phyloP scores from a whole-genome alignment of 192 early-diverging fungal genomes.

The Podila clonocystis region DNA sequence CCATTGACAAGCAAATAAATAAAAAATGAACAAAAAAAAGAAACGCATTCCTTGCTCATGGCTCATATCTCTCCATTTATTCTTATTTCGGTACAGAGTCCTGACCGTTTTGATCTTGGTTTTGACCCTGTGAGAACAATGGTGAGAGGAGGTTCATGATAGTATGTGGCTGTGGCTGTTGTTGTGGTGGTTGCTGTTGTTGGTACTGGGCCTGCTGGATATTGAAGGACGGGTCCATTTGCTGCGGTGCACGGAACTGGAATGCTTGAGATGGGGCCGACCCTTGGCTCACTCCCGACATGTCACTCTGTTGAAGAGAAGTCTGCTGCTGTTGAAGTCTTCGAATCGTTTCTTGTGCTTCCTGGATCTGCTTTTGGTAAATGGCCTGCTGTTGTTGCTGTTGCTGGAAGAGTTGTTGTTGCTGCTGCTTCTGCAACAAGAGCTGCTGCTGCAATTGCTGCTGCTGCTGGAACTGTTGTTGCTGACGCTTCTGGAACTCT shows the following conservation, averaged over 20 bases:
- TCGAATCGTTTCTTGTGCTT: constrained; percentile 41
- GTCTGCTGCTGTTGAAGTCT: constrained; percentile 43
- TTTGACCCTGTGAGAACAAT: constrained; percentile 19
- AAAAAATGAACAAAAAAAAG: no score
- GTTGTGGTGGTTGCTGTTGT: constrained; percentile 12
- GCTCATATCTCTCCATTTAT: no score
- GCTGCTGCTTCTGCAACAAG: constrained; percentile 35
- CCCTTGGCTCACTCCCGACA: neutral
- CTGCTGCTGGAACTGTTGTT: constrained; percentile 31
- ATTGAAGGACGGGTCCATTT: constrained; percentile 17
- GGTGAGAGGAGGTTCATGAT: constrained; percentile 26
- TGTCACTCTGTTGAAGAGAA: constrained; percentile 25
- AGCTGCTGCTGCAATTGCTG: constrained; percentile 21
- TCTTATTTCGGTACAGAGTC: constrained; percentile 13
- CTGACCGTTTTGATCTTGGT: constrained; percentile 13
- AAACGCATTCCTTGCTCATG: no score
- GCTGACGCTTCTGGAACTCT: constrained; percentile 43
- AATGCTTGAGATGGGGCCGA: constrained; percentile 5
- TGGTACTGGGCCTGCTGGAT: constrained; percentile 11
- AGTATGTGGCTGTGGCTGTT: constrained; percentile 13
- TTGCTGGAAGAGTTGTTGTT: constrained; percentile 27
- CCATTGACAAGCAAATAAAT: no score
- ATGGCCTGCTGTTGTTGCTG: constrained; percentile 36
- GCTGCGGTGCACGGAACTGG: constrained; percentile 1
- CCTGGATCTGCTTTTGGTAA: constrained; percentile 44